Evolutionary conservation across 495 filamentous ascomycete species (phyloP), one percentile per base, ranked within the genome.

Genomic region (Thermochaetoides thermophila): DNA sequence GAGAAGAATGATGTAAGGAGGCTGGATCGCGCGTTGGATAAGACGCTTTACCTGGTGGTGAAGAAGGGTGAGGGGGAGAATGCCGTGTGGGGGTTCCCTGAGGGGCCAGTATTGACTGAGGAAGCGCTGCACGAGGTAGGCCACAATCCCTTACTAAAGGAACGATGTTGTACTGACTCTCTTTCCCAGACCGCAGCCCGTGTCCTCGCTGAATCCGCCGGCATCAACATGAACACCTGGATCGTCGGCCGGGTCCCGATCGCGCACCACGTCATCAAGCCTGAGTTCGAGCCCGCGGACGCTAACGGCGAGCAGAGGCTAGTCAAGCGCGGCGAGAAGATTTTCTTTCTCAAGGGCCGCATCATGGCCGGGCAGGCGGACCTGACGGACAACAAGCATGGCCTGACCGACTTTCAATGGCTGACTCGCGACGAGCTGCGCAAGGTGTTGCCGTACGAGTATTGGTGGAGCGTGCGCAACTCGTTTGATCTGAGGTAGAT

Each of bases 191-290:
- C 80, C 19, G 87, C 87, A 27, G 71, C 78, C 40, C 73, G 84
- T 30, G 72, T 79, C 38, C 67, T 96, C 4, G 54, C 69, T 27
- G 71, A 85, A 42, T 61, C 84, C 9, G 83, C 73, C 9, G 89
- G 89, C 38, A 55, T 79, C 18, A 94, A 99, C 67, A 96, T 99
- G 87, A 95, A 96, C 64, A 95, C 85, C 37, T 99, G 91, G 86
- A 69, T 96, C 45, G 81, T 96, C 38, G 89, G 87, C 38, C 82
- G 78, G 46, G 81, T 79, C 42, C 89, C 89, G 11, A 71, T 92
- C 29, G 86, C 85, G 7, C 84, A 95, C 59, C 54, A 79, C 52
- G 57, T 76, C 32, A 64, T 47, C 32, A 58, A 52, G 51, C 68
- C 52, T 42, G 47, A 40, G 24, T 40, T 57, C 24, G 48, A 48